Base-by-base conservation (phyloP, 169 alveolate species). In the Cryptosporidium sp. region DNA sequence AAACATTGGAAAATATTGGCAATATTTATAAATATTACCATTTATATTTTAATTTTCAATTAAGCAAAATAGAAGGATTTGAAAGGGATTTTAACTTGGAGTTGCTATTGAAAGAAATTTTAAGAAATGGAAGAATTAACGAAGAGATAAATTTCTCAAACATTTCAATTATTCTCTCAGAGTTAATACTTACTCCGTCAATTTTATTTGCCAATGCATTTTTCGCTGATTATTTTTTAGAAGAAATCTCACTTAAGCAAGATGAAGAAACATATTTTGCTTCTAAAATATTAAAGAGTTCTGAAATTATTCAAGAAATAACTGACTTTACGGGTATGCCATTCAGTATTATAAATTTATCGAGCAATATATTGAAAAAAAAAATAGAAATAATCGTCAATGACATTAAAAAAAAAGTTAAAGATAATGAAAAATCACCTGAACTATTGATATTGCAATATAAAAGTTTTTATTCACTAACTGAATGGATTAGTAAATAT, bases 401-500 rank as follows among this genome's bases (percentile, higher is more conserved):
- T n/a, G 62, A 29, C 3, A 52, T 55, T 73, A 31, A 73, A 59
- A 55, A 14, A 8, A 59, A 52, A 51, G 50, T 26, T 29, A 23
- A 21, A 71, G 74, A 80, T 14, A 33, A 35, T 59, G 50, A 37
- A 43, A 59, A 80, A 1, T 29, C 50, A 10, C 37, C 65, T 7
- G 61, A 29, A 61, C 39, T 21, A 6, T 6, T 51, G 43, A 14
- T 16, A n/a, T n/a, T 59, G 7, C 61, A 26, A n/a, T 73, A 73
- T 37, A 45, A 73, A 52, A 23, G 52, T 6, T 73, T 73, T 33
- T 55, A 37, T 39, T 59, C 21, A 73, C 35, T 73, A 31, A 55
- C 35, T 18, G 70, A 73, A 14, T 80, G 89, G 89, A 50, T 80
- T 62, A 21, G 59, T 3, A 80, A 62, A 43, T 80, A 80, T 29